Evolutionary conservation across 2,329 filamentous ascomycete genomes (phyloP), one percentile per base, ranked within the genome.

Genomic region (Nigrospora osmanthi): DNA sequence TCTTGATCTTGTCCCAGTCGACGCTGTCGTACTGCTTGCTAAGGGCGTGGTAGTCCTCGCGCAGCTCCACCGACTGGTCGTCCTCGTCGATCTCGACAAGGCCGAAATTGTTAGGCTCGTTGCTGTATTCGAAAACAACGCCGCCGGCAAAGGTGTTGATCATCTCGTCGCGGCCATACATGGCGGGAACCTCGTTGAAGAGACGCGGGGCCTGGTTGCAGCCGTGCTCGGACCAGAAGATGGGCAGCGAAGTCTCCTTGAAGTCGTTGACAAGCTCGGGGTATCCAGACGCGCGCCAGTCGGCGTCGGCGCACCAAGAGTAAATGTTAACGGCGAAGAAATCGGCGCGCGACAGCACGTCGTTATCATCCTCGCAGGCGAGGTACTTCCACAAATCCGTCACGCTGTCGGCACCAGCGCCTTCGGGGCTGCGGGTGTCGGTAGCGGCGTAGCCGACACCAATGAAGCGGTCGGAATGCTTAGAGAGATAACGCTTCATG

Each of bases 141-240:
- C 84, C 85, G 49, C 86, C 86, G 44, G 80, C 83, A 55, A 89
- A 78, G 43, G 80, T 70, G 16, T 71, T 60, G 6, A 67, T 80
- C 83, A 89, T 88, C 50, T 85, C 55, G 35, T 48, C 40, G 35
- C 71, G 59, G 46, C 83, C 75, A 63, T 89, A 89, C 49, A 90
- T 78, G 47, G 80, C 72, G 47, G 71, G 72, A 9, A 87, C 81
- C 64, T 90, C 86, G 53, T 83, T 81, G 67, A 88, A 90, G 54
- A 78, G 65, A 48, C 86, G 83, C 12, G 83, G 80, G 13, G 65
- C 56, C 41, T 72, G 67, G 68, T 87, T 89, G 76, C 85, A 89
- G 49, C 85, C 85, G 55, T 73, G 82, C 60, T 90, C 86, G 52
- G 81, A 85, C 71, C 86, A 89, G 72, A 89, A 89, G 56, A 89